Percentiles rank a stretch among this genome's conserved stretches.
Evolutionary conservation across 305 asterid genomes (phyloP).

Genomic region (Solanum hybrid): DNA sequence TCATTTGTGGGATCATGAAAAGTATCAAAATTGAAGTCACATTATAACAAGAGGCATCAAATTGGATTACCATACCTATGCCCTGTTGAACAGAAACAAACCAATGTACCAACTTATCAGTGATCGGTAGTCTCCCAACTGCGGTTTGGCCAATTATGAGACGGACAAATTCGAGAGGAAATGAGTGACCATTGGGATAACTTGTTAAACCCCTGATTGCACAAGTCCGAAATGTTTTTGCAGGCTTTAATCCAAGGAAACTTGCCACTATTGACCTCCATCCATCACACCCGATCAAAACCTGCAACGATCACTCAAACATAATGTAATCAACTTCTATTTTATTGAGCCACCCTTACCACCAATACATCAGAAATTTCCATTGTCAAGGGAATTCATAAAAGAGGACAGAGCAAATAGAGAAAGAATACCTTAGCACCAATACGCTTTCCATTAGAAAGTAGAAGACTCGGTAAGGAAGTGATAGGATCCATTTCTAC

Average conservation of each 20-base stretch:
- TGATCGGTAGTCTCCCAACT: constrained; percentile 26
- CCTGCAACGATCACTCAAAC: constrained; percentile 5
- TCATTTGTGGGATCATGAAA: neutral
- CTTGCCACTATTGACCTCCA: constrained; percentile 24
- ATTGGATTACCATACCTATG: neutral
- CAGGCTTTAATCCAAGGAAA: constrained; percentile 25
- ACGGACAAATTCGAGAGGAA: constrained; percentile 20
- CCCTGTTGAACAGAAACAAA: constrained; percentile 3
- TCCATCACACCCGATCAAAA: constrained; percentile 31
- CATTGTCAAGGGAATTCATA: neutral
- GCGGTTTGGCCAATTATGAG: constrained; percentile 9
- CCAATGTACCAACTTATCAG: constrained; percentile 26
- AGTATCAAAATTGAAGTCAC: neutral
- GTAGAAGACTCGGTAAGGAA: constrained; percentile 16
- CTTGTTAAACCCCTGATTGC: constrained; percentile 27
- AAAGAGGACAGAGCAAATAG: no score
- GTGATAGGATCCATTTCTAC: constrained; percentile 16
- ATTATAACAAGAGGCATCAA: neutral
- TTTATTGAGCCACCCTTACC: neutral
- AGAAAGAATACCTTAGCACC: constrained; percentile 16
- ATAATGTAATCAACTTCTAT: neutral
- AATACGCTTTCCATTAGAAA: constrained; percentile 10
- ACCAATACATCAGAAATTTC: neutral
- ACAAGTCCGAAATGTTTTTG: constrained; percentile 8
- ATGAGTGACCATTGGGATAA: constrained; percentile 28